Conservation (phyloP, 116 monocot species). For the Zostera marina region DNA sequence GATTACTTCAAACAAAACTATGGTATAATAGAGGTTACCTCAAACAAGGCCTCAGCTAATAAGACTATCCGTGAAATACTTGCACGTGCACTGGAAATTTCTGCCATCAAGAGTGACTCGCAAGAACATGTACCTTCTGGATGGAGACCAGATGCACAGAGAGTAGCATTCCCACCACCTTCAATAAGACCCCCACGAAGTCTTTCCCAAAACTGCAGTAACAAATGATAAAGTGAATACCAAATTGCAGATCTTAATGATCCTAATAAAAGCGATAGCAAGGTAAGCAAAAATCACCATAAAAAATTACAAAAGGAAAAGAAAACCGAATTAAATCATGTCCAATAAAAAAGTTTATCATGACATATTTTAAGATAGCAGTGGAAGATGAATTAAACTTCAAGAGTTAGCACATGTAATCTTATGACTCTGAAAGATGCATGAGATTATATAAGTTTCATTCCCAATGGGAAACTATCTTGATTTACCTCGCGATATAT, state of each 20-base stretch:
- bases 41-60: constrained; percentile 73
- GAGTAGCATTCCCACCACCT: constrained; percentile 10
- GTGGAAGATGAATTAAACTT: neutral
- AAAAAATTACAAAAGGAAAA: neutral
- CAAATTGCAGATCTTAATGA: neutral
- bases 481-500: too few relatives aligned
- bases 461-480: too few relatives aligned
- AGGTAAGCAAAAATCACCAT: neutral
- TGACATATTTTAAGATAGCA: neutral
- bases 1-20: too few relatives aligned
- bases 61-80: constrained; percentile 70
- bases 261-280: neutral
- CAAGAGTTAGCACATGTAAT: too few relatives aligned
- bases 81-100: constrained; percentile 39
- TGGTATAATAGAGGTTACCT: constrained; percentile 21
- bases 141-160: constrained; percentile 64
- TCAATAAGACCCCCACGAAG: constrained; percentile 26
- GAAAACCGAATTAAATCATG: neutral
- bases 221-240: neutral
- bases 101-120: constrained; percentile 31
- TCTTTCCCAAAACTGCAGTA: constrained; percentile 35
- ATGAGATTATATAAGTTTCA: too few relatives aligned
- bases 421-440: too few relatives aligned
- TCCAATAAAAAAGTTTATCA: neutral
- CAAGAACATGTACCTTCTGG: constrained; percentile 68